phyloP scores from a whole-genome alignment of 352 stramenopile genomes.

The Aphanomyces astaci region DNA sequence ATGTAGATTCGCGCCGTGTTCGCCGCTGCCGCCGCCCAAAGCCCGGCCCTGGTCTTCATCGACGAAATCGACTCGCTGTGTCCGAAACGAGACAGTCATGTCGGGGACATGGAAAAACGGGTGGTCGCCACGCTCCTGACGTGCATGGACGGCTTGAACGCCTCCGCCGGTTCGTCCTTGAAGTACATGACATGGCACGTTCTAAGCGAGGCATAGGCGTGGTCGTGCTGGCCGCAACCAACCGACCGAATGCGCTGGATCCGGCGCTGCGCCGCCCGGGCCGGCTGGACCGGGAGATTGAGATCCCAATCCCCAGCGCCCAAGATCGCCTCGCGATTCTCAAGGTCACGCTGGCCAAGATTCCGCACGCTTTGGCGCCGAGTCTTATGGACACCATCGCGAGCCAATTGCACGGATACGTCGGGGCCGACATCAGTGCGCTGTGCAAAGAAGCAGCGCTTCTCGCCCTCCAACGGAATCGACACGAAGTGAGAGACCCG shows the following conservation, averaged over 20 bases:
- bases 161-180: conserved; percentile 28
- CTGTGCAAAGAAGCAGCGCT: conserved; percentile 72
- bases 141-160: conserved; percentile 80
- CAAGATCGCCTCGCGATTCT: conserved; percentile 90
- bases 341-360: conserved; percentile 81
- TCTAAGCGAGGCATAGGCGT: no score
- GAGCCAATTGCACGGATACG: conserved; percentile 92
- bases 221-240: conserved; percentile 72
- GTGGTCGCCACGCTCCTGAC: conserved; percentile 85
- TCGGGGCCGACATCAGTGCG: conserved; percentile 71
- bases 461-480: conserved; percentile 43
- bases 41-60: conserved; percentile 67
- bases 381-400: conserved; percentile 89
- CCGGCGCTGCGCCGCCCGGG: conserved; percentile 90
- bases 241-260: conserved; percentile 87
- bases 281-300: conserved; percentile 95
- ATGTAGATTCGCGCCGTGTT: conserved; percentile 36
- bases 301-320: conserved; percentile 94
- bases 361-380: conserved; percentile 67
- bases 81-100: conserved; percentile 68
- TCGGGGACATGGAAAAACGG: conserved; percentile 72
- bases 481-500: neutral
- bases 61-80: conserved; percentile 90
- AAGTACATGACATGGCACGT: neutral
- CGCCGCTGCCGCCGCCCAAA: conserved; percentile 34